Evolutionary conservation across 1,284 basidiomycete species (phyloP).

Genomic region (Leccinum subrobustum): DNA sequence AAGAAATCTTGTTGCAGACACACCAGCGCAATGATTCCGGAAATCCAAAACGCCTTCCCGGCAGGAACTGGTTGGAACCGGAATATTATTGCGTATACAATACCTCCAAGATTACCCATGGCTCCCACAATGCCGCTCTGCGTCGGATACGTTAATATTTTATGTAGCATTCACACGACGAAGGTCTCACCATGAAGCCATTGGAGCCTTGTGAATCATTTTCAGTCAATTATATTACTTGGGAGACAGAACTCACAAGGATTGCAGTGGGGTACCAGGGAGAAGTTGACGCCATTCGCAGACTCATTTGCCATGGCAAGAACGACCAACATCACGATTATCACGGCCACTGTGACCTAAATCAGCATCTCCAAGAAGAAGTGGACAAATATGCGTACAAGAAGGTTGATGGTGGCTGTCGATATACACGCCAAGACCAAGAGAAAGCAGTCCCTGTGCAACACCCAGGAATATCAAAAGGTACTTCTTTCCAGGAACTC

Average conservation of each 20-base stretch:
- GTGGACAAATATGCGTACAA: constrained; percentile 10
- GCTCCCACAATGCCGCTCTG: constrained; percentile 52
- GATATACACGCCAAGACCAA: constrained; percentile 50
- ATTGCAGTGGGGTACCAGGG: constrained; percentile 54
- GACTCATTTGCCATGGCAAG: constrained; percentile 34
- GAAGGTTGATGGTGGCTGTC: constrained; percentile 32
- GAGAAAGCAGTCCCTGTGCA: constrained; percentile 45
- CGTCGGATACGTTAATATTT: not conserved
- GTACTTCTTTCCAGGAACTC: constrained; percentile 52
- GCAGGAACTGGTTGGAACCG: constrained; percentile 43
- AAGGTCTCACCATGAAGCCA: constrained; percentile 35
- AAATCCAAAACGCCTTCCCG: constrained; percentile 49
- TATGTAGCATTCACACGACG: not conserved
- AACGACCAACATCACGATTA: constrained; percentile 31
- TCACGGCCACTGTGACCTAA: constrained; percentile 21
- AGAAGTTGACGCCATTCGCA: constrained; percentile 55
- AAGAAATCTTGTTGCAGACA: not conserved
- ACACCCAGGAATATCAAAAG: constrained; percentile 45
- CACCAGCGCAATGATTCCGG: constrained; percentile 39
- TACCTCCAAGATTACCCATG: constrained; percentile 54
- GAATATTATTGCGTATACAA: constrained; percentile 50
- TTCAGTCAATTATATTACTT: not conserved
- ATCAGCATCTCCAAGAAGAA: not conserved
- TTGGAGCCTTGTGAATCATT: constrained; percentile 26
- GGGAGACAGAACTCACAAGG: constrained; percentile 33